Conservation (phyloP, 768 basidiomycete species). For the Tulasnella sp. region DNA sequence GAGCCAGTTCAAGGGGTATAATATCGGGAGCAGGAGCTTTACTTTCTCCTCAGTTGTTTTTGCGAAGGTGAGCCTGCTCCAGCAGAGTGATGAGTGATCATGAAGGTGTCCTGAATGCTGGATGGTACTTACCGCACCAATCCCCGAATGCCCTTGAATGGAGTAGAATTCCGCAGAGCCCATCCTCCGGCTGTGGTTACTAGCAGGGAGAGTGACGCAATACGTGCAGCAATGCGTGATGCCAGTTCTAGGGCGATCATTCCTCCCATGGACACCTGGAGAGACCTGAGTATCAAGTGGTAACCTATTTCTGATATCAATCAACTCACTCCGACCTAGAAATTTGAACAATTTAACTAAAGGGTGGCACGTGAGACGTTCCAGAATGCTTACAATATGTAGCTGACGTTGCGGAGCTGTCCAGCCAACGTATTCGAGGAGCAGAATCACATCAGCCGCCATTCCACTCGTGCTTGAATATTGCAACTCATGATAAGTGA, state of each 20-base stretch:
- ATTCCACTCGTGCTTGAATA: slow-evolving; percentile 60
- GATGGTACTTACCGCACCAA: not conserved
- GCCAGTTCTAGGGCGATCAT: slow-evolving; percentile 84
- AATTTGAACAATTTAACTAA: not conserved
- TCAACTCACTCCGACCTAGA: slow-evolving; percentile 24
- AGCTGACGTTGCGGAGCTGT: slow-evolving; percentile 51
- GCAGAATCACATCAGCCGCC: slow-evolving; percentile 67
- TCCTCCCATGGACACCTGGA: slow-evolving; percentile 62
- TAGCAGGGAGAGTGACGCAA: slow-evolving; percentile 59
- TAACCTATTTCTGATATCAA: not conserved
- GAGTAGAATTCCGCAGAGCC: slow-evolving; percentile 57
- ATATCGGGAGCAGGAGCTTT: slow-evolving; percentile 51
- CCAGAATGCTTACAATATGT: slow-evolving; percentile 58
- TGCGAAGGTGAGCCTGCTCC: slow-evolving; percentile 30
- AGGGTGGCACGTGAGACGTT: not conserved
- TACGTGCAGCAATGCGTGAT: slow-evolving; percentile 59
- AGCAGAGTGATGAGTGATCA: not conserved
- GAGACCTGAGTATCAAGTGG: not conserved
- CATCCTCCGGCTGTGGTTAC: slow-evolving; percentile 68
- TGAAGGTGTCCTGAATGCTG: not conserved
- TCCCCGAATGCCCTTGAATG: slow-evolving; percentile 33
- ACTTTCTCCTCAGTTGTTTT: slow-evolving; percentile 49
- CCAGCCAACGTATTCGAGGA: slow-evolving; percentile 73
- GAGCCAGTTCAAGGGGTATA: slow-evolving; percentile 64
- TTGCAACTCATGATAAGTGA: slow-evolving; percentile 27